These are phyloP conservation scores for Zalaria obscura DNA, from an alignment of 2,329 filamentous ascomycete genomes.

Conservation along the genomic window DNA sequence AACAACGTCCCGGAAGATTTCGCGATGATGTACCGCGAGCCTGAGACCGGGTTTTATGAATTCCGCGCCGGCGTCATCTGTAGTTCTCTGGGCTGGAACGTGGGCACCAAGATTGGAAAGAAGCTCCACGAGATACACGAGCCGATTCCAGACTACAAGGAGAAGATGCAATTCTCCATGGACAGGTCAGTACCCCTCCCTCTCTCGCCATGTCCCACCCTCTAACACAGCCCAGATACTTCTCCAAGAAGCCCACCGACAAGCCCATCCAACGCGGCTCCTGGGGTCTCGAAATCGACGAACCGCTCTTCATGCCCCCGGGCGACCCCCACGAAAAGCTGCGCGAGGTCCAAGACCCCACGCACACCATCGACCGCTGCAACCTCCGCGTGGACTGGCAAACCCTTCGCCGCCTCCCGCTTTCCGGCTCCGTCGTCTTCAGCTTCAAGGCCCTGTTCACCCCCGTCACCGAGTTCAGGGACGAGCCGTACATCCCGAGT, in stretches of 20 bases:
- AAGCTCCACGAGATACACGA: slow-evolving; percentile 58
- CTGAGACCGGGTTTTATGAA: slow-evolving; percentile 55
- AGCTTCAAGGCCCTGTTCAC: slow-evolving; percentile 86
- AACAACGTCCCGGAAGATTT: slow-evolving; percentile 79
- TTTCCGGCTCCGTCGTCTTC: slow-evolving; percentile 65
- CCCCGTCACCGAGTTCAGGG: slow-evolving; percentile 50
- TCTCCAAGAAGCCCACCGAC: slow-evolving; percentile 60
- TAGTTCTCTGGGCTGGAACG: slow-evolving; percentile 67
- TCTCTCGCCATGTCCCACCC: neutral
- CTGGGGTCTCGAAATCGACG: slow-evolving; percentile 67
- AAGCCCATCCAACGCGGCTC: slow-evolving; percentile 71
- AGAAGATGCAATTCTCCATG: slow-evolving; percentile 81
- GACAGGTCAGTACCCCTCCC: slow-evolving; percentile 44
- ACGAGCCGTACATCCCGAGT: slow-evolving; percentile 60
- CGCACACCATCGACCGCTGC: slow-evolving; percentile 44
- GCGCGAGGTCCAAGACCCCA: slow-evolving; percentile 42
- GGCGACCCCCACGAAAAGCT: slow-evolving; percentile 50
- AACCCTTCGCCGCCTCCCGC: slow-evolving; percentile 62
- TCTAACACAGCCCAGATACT: slow-evolving; percentile 43
- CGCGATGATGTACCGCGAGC: slow-evolving; percentile 58
- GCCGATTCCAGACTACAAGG: slow-evolving; percentile 67
- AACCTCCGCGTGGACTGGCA: slow-evolving; percentile 78
- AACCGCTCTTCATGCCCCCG: slow-evolving; percentile 61
- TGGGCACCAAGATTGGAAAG: slow-evolving; percentile 59
- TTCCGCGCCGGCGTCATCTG: slow-evolving; percentile 67